These are phyloP conservation scores for Sporothrix brasiliensis DNA, from an alignment of 2,329 filamentous ascomycete species.

Conservation along the genomic window DNA sequence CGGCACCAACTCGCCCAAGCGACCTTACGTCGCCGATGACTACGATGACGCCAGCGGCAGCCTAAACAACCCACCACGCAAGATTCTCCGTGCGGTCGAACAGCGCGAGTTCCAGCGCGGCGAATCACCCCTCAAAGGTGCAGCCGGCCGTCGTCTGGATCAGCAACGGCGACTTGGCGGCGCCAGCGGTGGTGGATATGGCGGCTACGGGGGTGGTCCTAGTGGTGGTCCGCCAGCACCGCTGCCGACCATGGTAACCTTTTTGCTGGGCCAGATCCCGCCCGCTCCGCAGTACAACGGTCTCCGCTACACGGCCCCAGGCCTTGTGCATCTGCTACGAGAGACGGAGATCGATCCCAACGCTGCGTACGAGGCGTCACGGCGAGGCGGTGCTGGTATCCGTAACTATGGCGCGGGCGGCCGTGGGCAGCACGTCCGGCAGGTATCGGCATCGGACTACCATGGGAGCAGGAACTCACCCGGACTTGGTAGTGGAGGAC, in stretches of 20 bases:
- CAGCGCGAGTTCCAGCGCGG: slow-evolving; percentile 79
- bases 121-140: slow-evolving; percentile 91
- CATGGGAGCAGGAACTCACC: slow-evolving; percentile 39
- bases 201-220: slow-evolving; percentile 46
- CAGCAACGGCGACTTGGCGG: slow-evolving; percentile 67
- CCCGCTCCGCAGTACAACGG: slow-evolving; percentile 71
- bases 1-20: slow-evolving; percentile 59
- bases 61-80: slow-evolving; percentile 65
- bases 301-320: slow-evolving; percentile 68
- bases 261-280: slow-evolving; percentile 73
- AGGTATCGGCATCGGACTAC: slow-evolving; percentile 46
- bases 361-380: slow-evolving; percentile 52
- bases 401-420: slow-evolving; percentile 29
- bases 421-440: slow-evolving; percentile 43
- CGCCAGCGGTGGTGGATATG: slow-evolving; percentile 34
- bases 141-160: slow-evolving; percentile 80
- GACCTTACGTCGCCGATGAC: slow-evolving; percentile 68
- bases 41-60: slow-evolving; percentile 63
- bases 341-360: slow-evolving; percentile 64
- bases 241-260: slow-evolving; percentile 70
- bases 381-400: slow-evolving; percentile 12
- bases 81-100: slow-evolving; percentile 74
- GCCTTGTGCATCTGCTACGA: slow-evolving; percentile 73
- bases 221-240: slow-evolving; percentile 55
- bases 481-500: slow-evolving; percentile 40